phyloP scores from a whole-genome alignment of 2,329 filamentous ascomycete species.

The Tolypocladium endophyticum region DNA sequence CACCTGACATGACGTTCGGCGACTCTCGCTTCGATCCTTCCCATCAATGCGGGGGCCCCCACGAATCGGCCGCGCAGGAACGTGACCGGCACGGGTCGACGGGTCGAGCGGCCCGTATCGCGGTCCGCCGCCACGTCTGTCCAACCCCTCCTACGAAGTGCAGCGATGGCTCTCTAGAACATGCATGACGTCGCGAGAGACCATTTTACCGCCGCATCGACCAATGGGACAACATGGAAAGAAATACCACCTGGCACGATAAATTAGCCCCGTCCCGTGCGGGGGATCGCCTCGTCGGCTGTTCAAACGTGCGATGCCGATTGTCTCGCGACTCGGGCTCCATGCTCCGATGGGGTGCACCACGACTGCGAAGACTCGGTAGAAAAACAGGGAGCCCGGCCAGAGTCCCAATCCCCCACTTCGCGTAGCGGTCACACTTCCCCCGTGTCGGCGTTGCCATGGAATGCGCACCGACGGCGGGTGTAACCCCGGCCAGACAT shows the following conservation, averaged over 20 bases:
- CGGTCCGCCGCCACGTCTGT: neutral
- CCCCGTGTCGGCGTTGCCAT: neutral
- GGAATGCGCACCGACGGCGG: neutral
- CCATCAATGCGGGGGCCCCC: neutral
- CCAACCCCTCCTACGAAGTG: neutral
- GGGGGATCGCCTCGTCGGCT: neutral
- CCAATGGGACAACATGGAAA: neutral
- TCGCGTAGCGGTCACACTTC: neutral
- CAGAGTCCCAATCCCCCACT: too few relatives aligned
- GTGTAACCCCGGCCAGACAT: neutral
- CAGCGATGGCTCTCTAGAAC: neutral
- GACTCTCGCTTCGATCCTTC: neutral
- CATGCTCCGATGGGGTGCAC: neutral
- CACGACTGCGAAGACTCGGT: too few relatives aligned
- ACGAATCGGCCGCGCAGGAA: neutral
- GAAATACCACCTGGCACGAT: neutral
- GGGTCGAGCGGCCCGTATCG: neutral
- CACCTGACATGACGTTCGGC: neutral
- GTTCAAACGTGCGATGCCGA: neutral
- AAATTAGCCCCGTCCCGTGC: neutral
- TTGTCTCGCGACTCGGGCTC: neutral
- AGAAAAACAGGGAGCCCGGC: neutral
- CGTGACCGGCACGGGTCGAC: neutral
- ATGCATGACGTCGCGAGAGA: neutral
- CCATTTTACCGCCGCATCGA: neutral